Base-by-base conservation (phyloP, 768 basidiomycete species). In the Rhizopogon vinicolor region DNA sequence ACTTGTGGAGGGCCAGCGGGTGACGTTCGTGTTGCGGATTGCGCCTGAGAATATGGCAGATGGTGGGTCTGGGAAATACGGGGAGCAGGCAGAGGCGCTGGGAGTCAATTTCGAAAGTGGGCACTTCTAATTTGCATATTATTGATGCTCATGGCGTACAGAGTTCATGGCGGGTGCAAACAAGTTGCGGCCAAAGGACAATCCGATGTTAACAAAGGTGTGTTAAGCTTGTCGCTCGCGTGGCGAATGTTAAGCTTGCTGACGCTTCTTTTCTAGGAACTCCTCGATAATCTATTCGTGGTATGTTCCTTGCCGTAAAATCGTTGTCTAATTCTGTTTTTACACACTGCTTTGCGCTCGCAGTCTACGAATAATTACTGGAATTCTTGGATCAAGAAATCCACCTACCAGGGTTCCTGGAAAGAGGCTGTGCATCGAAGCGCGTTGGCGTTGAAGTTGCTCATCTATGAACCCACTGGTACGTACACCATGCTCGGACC, bases 391-490 rank as follows among this genome's bases (percentile, higher is more conserved):
- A 87, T 97, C 62, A 78, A 83, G n/a, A 81, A 83, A 60, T 92
- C 89, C 35, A 93, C 89, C 0, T 99, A 99, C 70, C 80, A 80
- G 13, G 97, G 96, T 0, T 83, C 92, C 14, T 99, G 97, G 97
- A 89, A 95, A 62, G 97, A 99, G 68, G 86, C 89, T 2, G 94
- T 98, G 5, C 84, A 93, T 64, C 83, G 95, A 22, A 93, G 91
- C 55, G 96, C 93, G 1, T 77, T 98, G n/a, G 91, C 93, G 0
- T 76, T 98, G 59, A 98, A 98, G 72, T 79, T 97, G 54, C 77
- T 98, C 58, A 93, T 94, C 44, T 98, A 82, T 63, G 94, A 96
- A 66, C 94, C 93, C 1, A 97, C 91, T 1, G 89, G 88, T 82
- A 45, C 8, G 74, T 29, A 14, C 22, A 43, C 16, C 33, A 25